These are phyloP conservation scores for Cephaloascus fragrans DNA, from an alignment of 805 yeast species.

Conservation along the genomic window DNA sequence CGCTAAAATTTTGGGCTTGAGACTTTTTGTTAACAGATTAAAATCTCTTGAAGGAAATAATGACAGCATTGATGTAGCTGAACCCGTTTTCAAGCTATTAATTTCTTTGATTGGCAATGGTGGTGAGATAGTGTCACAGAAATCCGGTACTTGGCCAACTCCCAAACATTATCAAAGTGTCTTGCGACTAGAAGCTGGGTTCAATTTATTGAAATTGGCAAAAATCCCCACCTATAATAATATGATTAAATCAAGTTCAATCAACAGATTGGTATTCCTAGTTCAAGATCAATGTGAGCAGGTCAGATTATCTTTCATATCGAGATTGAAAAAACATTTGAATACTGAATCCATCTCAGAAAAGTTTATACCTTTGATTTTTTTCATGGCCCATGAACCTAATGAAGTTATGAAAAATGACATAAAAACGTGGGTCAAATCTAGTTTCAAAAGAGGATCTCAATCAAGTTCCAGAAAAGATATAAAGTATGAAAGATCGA, in stretches of 20 bases:
- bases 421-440: constrained; percentile 61
- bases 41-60: constrained; percentile 19
- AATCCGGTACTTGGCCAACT: constrained; percentile 41
- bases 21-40: constrained; percentile 52
- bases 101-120: constrained; percentile 60
- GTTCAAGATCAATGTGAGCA: constrained; percentile 56
- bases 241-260: constrained; percentile 39
- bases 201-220: constrained; percentile 54
- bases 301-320: constrained; percentile 46
- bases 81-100: constrained; percentile 59
- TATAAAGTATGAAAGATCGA: constrained; percentile 52
- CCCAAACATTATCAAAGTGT: constrained; percentile 53
- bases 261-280: constrained; percentile 44
- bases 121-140: constrained; percentile 59
- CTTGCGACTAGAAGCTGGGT: constrained; percentile 61
- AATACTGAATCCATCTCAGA: constrained; percentile 48
- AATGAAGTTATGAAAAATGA: constrained; percentile 35
- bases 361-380: constrained; percentile 55
- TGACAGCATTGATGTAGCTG: constrained; percentile 32
- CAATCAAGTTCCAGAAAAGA: constrained; percentile 20
- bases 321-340: constrained; percentile 39
- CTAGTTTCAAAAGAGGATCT: constrained; percentile 34
- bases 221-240: constrained; percentile 40
- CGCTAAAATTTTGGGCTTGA: constrained; percentile 43
- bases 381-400: constrained; percentile 75